Conservation (phyloP, 2,329 filamentous ascomycete genomes). For the Exophiala sideris region DNA sequence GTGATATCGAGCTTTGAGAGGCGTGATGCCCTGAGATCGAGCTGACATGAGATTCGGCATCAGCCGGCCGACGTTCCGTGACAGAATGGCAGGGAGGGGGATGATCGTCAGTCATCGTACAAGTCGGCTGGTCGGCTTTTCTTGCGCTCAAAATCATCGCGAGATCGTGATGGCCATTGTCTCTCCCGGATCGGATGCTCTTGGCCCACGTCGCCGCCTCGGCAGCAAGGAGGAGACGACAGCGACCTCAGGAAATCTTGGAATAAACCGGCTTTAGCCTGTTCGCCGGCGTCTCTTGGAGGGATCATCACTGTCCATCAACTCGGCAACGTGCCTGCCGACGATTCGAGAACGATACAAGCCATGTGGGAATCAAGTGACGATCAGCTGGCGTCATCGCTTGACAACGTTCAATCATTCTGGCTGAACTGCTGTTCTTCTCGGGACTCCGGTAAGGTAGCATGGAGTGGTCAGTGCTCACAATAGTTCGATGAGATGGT, state of each 20-base stretch:
- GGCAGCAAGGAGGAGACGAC: not conserved
- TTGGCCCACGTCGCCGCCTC: not conserved
- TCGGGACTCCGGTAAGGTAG: no score
- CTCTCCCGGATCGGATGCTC: not conserved
- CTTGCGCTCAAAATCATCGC: not conserved
- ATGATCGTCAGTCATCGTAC: no score
- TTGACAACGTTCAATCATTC: not conserved
- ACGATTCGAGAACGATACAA: no score
- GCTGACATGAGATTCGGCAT: not conserved
- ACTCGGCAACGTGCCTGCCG: no score
- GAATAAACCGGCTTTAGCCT: not conserved
- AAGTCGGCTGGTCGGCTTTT: no score
- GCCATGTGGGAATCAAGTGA: not conserved
- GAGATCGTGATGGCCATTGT: not conserved
- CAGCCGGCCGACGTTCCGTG: not conserved
- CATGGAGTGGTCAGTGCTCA: no score
- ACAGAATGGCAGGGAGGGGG: no score
- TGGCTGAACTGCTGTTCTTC: no score
- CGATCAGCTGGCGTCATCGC: conserved; percentile 14
- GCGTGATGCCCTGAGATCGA: not conserved
- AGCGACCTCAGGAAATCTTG: not conserved
- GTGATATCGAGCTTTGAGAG: no score
- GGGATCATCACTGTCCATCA: no score
- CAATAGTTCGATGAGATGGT: no score
- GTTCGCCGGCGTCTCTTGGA: not conserved